Percentiles rank a stretch among this genome's conserved stretches.
Evolutionary conservation across 2,329 filamentous ascomycete species (phyloP).

Genomic region (Cadophora malorum): DNA sequence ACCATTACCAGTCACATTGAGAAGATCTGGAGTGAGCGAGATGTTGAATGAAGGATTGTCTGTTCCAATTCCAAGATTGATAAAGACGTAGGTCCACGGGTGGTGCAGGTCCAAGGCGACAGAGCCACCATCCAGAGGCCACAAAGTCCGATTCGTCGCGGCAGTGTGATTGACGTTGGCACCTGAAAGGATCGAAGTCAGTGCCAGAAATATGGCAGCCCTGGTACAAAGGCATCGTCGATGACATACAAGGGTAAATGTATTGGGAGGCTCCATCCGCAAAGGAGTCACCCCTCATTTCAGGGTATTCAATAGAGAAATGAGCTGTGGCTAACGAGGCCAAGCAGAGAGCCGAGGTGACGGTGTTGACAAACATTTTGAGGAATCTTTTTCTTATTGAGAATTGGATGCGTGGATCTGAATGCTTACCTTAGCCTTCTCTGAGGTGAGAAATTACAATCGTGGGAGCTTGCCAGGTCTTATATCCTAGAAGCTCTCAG

Average conservation of each 20-base stretch:
- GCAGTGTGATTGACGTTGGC: constrained; percentile 55
- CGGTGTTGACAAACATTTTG: constrained; percentile 16
- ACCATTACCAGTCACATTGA: constrained; percentile 65
- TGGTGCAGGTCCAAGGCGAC: constrained; percentile 60
- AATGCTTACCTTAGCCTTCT: neutral
- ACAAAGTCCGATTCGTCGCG: constrained; percentile 52
- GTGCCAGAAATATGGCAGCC: neutral
- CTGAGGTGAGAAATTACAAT: neutral
- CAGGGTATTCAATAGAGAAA: constrained; percentile 60
- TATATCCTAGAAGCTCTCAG: constrained; percentile 4
- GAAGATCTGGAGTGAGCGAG: constrained; percentile 65
- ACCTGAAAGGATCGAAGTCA: constrained; percentile 51
- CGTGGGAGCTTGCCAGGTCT: neutral
- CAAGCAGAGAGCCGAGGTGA: constrained; percentile 35
- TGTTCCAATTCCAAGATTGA: constrained; percentile 59
- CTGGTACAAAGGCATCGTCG: neutral
- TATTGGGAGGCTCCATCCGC: constrained; percentile 42
- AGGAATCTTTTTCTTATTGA: neutral
- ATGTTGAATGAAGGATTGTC: constrained; percentile 70
- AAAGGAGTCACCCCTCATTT: constrained; percentile 56
- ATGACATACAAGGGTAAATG: constrained; percentile 44
- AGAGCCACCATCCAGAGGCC: constrained; percentile 56
- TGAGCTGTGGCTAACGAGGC: constrained; percentile 58
- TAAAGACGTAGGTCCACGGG: constrained; percentile 56
- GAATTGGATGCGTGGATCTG: neutral